These are phyloP conservation scores for Penicillium hesseltinei DNA, from an alignment of 2,329 filamentous ascomycete species.

Conservation along the genomic window DNA sequence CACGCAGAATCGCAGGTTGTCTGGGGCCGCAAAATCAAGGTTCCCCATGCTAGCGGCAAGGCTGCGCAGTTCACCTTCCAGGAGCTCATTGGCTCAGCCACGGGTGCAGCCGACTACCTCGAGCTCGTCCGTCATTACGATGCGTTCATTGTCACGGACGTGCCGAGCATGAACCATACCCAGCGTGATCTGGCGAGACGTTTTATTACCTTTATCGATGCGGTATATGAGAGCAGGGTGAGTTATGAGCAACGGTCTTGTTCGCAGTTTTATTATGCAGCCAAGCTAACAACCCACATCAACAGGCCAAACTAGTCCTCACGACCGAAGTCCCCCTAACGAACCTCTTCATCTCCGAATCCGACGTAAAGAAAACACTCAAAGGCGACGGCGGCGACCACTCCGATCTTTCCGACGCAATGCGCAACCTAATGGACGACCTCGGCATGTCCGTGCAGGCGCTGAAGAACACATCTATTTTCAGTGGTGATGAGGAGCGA, in stretches of 20 bases:
- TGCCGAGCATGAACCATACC: slow-evolving; percentile 85
- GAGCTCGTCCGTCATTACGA: slow-evolving; percentile 89
- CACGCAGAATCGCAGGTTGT: slow-evolving; percentile 77
- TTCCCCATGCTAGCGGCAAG: slow-evolving; percentile 82
- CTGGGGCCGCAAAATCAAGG: slow-evolving; percentile 87
- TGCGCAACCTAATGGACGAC: slow-evolving; percentile 83
- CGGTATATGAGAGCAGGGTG: slow-evolving; percentile 76
- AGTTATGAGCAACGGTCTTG: slow-evolving; percentile 15
- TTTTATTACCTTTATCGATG: slow-evolving; percentile 97
- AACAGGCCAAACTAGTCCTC: slow-evolving; percentile 86
- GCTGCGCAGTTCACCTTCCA: slow-evolving; percentile 91
- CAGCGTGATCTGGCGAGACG: slow-evolving; percentile 83
- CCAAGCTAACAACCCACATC: background rate
- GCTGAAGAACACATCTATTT: slow-evolving; percentile 81
- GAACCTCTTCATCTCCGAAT: slow-evolving; percentile 77
- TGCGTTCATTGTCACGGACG: slow-evolving; percentile 85
- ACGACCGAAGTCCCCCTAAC: slow-evolving; percentile 82
- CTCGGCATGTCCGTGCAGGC: slow-evolving; percentile 79
- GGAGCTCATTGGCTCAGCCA: slow-evolving; percentile 83
- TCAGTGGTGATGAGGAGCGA: slow-evolving; percentile 90
- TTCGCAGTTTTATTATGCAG: background rate
- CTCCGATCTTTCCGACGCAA: slow-evolving; percentile 61
- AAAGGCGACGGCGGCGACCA: slow-evolving; percentile 47
- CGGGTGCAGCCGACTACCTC: slow-evolving; percentile 90
- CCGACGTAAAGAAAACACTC: slow-evolving; percentile 64